Conservation (phyloP, 805 yeast genomes). For the Sugiyamaella floridensis region DNA sequence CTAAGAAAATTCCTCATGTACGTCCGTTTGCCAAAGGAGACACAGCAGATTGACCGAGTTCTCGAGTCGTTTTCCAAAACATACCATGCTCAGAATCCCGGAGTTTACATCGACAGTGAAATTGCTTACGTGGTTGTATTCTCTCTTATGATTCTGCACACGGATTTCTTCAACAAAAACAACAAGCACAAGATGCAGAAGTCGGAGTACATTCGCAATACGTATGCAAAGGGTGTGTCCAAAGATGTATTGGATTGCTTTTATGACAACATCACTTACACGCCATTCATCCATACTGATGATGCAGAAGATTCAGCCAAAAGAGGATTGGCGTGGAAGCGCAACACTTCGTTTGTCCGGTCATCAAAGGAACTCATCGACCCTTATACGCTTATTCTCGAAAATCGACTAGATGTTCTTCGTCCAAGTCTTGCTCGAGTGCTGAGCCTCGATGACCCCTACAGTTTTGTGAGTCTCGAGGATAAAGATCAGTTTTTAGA, state of each 20-base stretch:
- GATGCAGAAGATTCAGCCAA: conserved; percentile 24
- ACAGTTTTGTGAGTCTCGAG: conserved; percentile 19
- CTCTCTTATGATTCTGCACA: conserved; percentile 63
- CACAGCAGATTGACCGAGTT: conserved; percentile 70
- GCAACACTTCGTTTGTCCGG: conserved; percentile 20
- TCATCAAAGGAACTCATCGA: conserved; percentile 27
- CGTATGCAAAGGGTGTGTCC: conserved; percentile 31
- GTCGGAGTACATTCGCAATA: conserved; percentile 50
- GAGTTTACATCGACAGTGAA: conserved; percentile 36
- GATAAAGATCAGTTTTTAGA: conserved; percentile 20
- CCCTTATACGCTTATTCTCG: conserved; percentile 33
- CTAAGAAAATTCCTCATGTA: conserved; percentile 52
- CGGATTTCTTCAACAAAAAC: conserved; percentile 62
- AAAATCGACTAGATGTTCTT: conserved; percentile 28
- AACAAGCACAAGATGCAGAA: conserved; percentile 63
- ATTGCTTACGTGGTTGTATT: conserved; percentile 58
- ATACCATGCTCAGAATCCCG: conserved; percentile 41
- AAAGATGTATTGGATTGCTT: conserved; percentile 41
- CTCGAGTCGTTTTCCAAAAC: conserved; percentile 49
- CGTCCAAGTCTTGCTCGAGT: conserved; percentile 29
- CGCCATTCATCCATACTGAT: conserved; percentile 48
- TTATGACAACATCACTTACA: conserved; percentile 58
- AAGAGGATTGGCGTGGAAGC: conserved; percentile 30
- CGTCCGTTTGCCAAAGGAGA: conserved; percentile 58
- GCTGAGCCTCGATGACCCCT: conserved; percentile 26